Percentiles rank a stretch among this genome's conserved stretches.
These are phyloP conservation scores for Pyronema domesticum DNA, from an alignment of 495 filamentous ascomycete genomes.

Conservation along the genomic window DNA sequence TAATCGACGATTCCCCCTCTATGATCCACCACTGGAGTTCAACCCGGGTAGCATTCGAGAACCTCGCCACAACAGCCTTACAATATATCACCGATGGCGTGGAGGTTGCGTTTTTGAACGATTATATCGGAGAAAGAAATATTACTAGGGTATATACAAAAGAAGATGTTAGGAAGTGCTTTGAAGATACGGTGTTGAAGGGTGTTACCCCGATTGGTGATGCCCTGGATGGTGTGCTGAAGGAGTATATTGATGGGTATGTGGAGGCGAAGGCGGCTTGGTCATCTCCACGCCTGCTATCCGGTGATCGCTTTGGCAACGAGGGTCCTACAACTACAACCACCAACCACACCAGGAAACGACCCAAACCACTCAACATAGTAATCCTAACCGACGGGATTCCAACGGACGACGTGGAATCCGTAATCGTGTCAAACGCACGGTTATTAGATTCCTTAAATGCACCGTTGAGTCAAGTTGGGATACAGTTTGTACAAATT, in stretches of 20 bases:
- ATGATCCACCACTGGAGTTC: constrained; percentile 66
- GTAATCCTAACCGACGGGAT: constrained; percentile 87
- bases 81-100: constrained; percentile 74
- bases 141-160: constrained; percentile 45
- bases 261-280: constrained; percentile 1
- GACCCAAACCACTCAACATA: constrained; percentile 69
- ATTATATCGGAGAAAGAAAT: constrained; percentile 29
- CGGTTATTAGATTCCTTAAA: constrained; percentile 50
- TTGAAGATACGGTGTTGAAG: constrained; percentile 26
- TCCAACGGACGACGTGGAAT: constrained; percentile 65
- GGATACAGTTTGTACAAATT: constrained; percentile 95
- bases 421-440: constrained; percentile 47
- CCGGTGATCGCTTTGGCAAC: no score
- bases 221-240: constrained; percentile 54
- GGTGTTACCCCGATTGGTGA: constrained; percentile 61
- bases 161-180: constrained; percentile 26
- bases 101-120: constrained; percentile 86
- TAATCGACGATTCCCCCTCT: constrained; percentile 75
- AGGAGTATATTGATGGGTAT: constrained; percentile 41
- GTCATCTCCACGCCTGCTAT: constrained; percentile 3
- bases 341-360: no score
- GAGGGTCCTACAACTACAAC: no score
- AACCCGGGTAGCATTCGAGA: constrained; percentile 48
- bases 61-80: constrained; percentile 74
- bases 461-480: constrained; percentile 71